Evolutionary conservation across 1,284 basidiomycete species (phyloP).

Genomic region (Rhodotorula sp.): DNA sequence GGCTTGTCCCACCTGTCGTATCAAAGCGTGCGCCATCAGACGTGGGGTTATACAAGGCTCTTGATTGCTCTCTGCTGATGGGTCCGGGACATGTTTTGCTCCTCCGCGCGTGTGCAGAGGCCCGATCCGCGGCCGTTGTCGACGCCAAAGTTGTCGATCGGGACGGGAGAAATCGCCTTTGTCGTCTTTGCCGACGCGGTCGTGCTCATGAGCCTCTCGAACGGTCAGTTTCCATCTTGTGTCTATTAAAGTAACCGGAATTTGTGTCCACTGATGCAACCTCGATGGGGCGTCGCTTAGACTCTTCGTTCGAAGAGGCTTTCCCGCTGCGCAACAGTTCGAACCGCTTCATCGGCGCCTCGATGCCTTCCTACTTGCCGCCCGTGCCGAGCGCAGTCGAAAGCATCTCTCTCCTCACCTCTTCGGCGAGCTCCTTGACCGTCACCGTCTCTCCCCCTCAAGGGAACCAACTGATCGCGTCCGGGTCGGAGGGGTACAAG

Average conservation of each 20-base stretch:
- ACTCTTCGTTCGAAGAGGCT: constrained; percentile 46
- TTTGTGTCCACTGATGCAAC: too few relatives aligned
- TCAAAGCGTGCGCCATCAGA: constrained; percentile 42
- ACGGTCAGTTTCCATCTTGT: not conserved
- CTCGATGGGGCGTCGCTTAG: not conserved
- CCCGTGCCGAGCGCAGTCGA: constrained; percentile 19
- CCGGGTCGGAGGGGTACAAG: constrained; percentile 33
- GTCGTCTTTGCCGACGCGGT: constrained; percentile 50
- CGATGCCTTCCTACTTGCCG: constrained; percentile 35
- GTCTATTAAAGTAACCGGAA: too few relatives aligned
- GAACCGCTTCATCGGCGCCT: constrained; percentile 47
- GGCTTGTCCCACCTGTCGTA: constrained; percentile 46
- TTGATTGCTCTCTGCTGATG: constrained; percentile 1
- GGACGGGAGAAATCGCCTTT: constrained; percentile 47
- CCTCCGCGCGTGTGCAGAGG: too few relatives aligned
- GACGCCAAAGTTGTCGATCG: constrained; percentile 47
- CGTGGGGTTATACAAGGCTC: not conserved
- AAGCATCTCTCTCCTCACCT: constrained; percentile 45
- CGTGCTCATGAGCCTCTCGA: constrained; percentile 47
- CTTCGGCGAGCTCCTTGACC: constrained; percentile 43
- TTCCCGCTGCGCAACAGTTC: constrained; percentile 46
- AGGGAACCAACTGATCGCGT: constrained; percentile 29
- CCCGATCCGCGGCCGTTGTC: constrained; percentile 51
- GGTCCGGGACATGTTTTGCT: too few relatives aligned
- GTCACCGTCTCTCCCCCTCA: constrained; percentile 32